Evolutionary conservation across 805 yeast genomes (phyloP), one percentile per base, ranked within the genome.

Genomic region (Candida wancherniae): DNA sequence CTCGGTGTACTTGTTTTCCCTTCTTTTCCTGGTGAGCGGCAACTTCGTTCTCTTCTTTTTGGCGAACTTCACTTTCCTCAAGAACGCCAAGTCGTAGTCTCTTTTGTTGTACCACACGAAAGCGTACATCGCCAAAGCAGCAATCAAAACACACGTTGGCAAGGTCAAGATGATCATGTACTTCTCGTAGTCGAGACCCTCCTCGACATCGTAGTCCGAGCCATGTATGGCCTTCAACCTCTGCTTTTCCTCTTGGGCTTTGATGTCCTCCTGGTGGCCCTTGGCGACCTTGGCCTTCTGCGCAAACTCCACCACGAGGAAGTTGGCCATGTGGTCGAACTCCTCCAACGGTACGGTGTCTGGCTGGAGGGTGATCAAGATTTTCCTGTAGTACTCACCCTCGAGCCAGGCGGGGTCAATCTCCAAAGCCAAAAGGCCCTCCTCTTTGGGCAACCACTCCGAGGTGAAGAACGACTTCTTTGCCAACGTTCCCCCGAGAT

Each of bases 331-430:
- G 9, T 74, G 61, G 39, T 75, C 80, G 49, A 81, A 81, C 2
- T 80, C 88, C 3, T 78, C 84, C 52, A 80, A 86, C 3, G 64
- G 48, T 12, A 79, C 65, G 26, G 63, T 63, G 33, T 76, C 80
- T 1, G 94, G 90, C 56, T 87, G 95, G 28, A 86, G 69, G 3
- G 88, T 67, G 24, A 86, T 58, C 29, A 79, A 63, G 9, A 83
- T 77, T 39, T 71, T 69, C 47, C 72, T 74, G 44, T 66, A 72
- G 42, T 61, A 55, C 4, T 71, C 79, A 22, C 63, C 64, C 9
- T 47, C 40, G 19, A 85, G 59, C 88, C 94, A 85, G 9, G 68
- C 75, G 34, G 72, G 75, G 21, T 69, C 53, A 23, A 84, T 59
- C 22, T 74, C 74, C 24, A 86, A 51, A 3, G 90, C 78, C 42